Evolutionary conservation across 2,329 filamentous ascomycete species (phyloP).

Genomic region (Diaporthe destruens): DNA sequence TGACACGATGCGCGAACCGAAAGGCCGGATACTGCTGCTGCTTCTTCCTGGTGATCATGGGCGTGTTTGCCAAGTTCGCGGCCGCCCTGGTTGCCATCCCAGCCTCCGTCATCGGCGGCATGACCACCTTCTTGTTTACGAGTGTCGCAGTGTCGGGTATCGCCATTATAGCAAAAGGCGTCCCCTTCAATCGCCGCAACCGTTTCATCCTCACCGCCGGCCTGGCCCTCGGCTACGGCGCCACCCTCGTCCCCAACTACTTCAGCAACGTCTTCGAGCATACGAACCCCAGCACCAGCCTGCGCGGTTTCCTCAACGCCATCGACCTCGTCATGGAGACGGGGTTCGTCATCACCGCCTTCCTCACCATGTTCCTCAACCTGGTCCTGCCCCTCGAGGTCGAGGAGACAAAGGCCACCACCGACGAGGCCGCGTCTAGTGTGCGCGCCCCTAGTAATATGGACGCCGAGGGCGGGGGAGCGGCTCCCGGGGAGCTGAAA

Average conservation of each 20-base stretch:
- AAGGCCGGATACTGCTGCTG: conserved; percentile 84
- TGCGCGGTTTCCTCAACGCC: conserved; percentile 81
- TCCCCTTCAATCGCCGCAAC: conserved; percentile 82
- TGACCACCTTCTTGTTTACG: conserved; percentile 85
- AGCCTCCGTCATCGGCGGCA: conserved; percentile 72
- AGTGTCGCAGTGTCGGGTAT: conserved; percentile 83
- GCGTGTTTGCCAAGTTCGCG: conserved; percentile 86
- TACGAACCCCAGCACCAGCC: conserved; percentile 69
- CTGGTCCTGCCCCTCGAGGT: conserved; percentile 79
- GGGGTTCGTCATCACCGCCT: conserved; percentile 80
- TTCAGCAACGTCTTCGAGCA: conserved; percentile 78
- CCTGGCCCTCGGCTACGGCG: conserved; percentile 79
- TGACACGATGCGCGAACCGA: conserved; percentile 85
- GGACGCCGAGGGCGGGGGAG: neutral
- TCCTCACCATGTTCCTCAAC: conserved; percentile 80
- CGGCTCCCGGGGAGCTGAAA: conserved; percentile 16
- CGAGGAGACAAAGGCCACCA: conserved; percentile 71
- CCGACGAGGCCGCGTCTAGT: conserved; percentile 11
- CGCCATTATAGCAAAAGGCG: conserved; percentile 76
- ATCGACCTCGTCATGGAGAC: conserved; percentile 80
- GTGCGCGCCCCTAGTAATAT: conserved; percentile 13
- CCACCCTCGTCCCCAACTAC: conserved; percentile 75
- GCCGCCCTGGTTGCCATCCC: conserved; percentile 84
- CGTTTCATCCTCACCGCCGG: conserved; percentile 85
- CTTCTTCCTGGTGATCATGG: conserved; percentile 83